Evolutionary conservation across 164 flowering plant genomes (phyloP).

Genomic region (Kalanchoe fedtschenkoi): DNA sequence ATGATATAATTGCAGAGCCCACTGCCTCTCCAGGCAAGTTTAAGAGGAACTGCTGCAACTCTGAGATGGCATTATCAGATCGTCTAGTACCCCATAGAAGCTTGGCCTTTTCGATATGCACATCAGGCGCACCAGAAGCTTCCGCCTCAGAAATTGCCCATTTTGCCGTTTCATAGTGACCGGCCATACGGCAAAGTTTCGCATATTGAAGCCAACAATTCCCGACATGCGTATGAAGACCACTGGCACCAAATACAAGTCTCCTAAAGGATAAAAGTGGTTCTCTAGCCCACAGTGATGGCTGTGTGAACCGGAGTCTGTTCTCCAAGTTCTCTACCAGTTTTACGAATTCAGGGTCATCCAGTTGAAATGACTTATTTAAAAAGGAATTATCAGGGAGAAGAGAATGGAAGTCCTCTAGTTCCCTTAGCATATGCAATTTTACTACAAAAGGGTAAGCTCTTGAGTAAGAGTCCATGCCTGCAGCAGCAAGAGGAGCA

Average conservation of each 20-base stretch:
- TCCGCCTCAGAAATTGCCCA: constrained; percentile 89
- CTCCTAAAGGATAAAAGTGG: constrained; percentile 87
- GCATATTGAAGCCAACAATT: constrained; percentile 96
- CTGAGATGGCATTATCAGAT: constrained; percentile 88
- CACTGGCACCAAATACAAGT: constrained; percentile 77
- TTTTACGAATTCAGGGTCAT: constrained; percentile 45
- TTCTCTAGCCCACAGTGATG: constrained; percentile 96
- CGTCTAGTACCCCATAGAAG: constrained; percentile 86
- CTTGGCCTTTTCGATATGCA: constrained; percentile 93
- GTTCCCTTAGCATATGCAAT: constrained; percentile 85
- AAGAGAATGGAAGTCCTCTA: constrained; percentile 77
- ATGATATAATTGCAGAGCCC: constrained; percentile 69
- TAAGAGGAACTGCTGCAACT: constrained; percentile 73
- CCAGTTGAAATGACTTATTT: constrained; percentile 51
- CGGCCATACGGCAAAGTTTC: constrained; percentile 92
- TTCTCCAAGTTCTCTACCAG: constrained; percentile 68
- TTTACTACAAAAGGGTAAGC: constrained; percentile 92
- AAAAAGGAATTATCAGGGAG: constrained; percentile 69
- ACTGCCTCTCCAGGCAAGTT: constrained; percentile 82
- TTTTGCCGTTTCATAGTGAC: constrained; percentile 94
- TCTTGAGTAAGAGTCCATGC: constrained; percentile 92
- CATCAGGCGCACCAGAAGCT: constrained; percentile 75
- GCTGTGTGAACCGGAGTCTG: constrained; percentile 73
- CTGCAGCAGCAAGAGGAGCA: constrained; percentile 99
- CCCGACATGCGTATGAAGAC: constrained; percentile 73